Base-by-base conservation (phyloP, 1,284 basidiomycete species). In the Cryptococcus sp. region DNA sequence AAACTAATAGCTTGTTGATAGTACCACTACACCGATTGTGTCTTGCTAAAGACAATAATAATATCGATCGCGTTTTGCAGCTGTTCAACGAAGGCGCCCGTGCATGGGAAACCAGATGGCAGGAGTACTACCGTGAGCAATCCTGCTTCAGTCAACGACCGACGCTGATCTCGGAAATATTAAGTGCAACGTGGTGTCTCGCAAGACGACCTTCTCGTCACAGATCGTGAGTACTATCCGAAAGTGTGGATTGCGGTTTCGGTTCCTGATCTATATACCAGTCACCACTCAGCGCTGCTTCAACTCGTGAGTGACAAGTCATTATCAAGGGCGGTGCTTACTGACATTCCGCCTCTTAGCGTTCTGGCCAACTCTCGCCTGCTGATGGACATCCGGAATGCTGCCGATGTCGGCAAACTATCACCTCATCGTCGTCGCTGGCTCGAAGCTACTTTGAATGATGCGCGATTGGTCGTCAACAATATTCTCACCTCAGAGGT, bases 1-100 rank as follows among this genome's bases (percentile, higher is more conserved):
- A 20, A 10, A 50, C 54, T 59, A 41, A 61, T 54, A 46, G 13
- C 29, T 4, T 13, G 8, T 10, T 13, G 7, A 37, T 47, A 72
- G 67, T 69, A 7, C 61, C 68, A 1, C 54, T 73, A 38, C 69
- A 72, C 52, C 19, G 23, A 17, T 45, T 54, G 1, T 54, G 37
- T 19, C 20, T 57, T 13, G 37, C 54, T 1, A 37, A 47, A 20
- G 55, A 62, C 23, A 54, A 56, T 26, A 41, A 46, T 2, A 54
- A 51, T 29, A 55, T 65, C 29, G 63, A 69, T 54, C 50, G 40
- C 4, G 53, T 59, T n/a, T 49, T 69, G 23, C 59, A 62, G 50
- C 19, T 45, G 25, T 64, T 58, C 34, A 64, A 69, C 41, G 51
- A 53, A 5, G 63, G 57, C 10, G 59, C 64, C 23, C 23, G 55